These are phyloP conservation scores for Globisporangium nodosum DNA, from an alignment of 352 stramenopile genomes.

Conservation along the genomic window DNA sequence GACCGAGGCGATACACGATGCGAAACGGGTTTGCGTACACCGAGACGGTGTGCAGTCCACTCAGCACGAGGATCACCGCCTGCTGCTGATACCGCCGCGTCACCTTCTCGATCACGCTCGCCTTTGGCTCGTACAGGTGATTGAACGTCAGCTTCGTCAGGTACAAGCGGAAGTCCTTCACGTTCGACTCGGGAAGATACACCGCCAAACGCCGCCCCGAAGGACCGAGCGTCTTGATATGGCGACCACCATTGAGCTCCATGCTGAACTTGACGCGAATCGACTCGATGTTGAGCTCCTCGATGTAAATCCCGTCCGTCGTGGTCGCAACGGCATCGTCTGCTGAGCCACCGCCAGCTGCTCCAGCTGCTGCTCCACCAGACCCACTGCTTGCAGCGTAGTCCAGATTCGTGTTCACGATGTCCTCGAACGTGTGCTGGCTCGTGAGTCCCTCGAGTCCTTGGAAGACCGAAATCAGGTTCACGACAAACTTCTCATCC, in stretches of 20 bases:
- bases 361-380: slow-evolving; percentile 14
- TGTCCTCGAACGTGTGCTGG: slow-evolving; percentile 74
- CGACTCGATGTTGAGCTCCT: slow-evolving; percentile 80
- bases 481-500: slow-evolving; percentile 88
- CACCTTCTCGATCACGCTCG: slow-evolving; percentile 69
- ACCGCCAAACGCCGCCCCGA: slow-evolving; percentile 66
- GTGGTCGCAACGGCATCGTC: slow-evolving; percentile 16
- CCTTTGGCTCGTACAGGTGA: slow-evolving; percentile 78
- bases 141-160: slow-evolving; percentile 78
- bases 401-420: slow-evolving; percentile 71
- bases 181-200: slow-evolving; percentile 85
- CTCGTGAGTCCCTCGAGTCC: slow-evolving; percentile 68
- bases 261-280: slow-evolving; percentile 85
- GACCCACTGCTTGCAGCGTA: slow-evolving; percentile 27
- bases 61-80: slow-evolving; percentile 78
- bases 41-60: slow-evolving; percentile 79
- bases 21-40: slow-evolving; percentile 87
- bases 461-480: slow-evolving; percentile 88
- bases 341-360: background rate
- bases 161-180: slow-evolving; percentile 85
- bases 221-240: slow-evolving; percentile 80
- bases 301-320: slow-evolving; percentile 78
- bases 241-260: slow-evolving; percentile 77
- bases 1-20: slow-evolving; percentile 80
- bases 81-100: slow-evolving; percentile 81